phyloP scores from a whole-genome alignment of 2,329 filamentous ascomycete genomes.

The Pseudocercospora fijiensis region DNA sequence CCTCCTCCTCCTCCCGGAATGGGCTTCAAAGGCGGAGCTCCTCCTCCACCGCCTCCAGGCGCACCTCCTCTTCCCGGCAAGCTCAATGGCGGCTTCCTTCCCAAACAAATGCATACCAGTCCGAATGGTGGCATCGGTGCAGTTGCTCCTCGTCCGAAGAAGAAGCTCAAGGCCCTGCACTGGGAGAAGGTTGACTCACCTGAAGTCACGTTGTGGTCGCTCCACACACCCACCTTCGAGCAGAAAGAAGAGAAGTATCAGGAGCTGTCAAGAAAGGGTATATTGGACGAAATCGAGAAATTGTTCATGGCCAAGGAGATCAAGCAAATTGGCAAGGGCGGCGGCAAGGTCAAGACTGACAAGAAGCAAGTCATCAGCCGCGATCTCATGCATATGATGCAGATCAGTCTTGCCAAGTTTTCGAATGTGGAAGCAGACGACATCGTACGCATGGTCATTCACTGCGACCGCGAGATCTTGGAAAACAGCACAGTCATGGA shows the following conservation, averaged over 20 bases:
- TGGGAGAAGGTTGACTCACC: slow-evolving; percentile 98
- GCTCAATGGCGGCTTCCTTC: slow-evolving; percentile 69
- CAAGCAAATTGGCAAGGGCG: slow-evolving; percentile 71
- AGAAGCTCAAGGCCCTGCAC: slow-evolving; percentile 98
- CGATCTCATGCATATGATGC: slow-evolving; percentile 84
- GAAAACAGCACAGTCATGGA: slow-evolving; percentile 94
- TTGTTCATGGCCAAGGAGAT: slow-evolving; percentile 97
- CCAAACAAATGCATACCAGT: slow-evolving; percentile 59
- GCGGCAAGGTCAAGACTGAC: slow-evolving; percentile 73
- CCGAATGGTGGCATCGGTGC: slow-evolving; percentile 63
- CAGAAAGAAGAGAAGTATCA: slow-evolving; percentile 94
- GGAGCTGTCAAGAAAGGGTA: slow-evolving; percentile 89
- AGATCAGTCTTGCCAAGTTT: slow-evolving; percentile 92
- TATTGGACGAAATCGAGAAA: slow-evolving; percentile 95
- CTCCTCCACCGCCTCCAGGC: slow-evolving; percentile 63
- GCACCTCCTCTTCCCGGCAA: slow-evolving; percentile 61
- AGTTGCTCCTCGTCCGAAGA: slow-evolving; percentile 86
- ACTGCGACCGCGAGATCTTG: slow-evolving; percentile 85
- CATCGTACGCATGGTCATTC: slow-evolving; percentile 88
- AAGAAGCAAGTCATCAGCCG: slow-evolving; percentile 96
- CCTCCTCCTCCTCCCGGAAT: slow-evolving; percentile 52
- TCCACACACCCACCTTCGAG: slow-evolving; percentile 79
- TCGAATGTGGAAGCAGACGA: slow-evolving; percentile 81
- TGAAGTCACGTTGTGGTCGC: slow-evolving; percentile 88
- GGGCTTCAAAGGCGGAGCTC: slow-evolving; percentile 48